Percentiles rank a stretch among this genome's conserved stretches.
These are phyloP conservation scores for Sarocladium oryzae DNA, from an alignment of 2,329 filamentous ascomycete genomes.

Conservation along the genomic window DNA sequence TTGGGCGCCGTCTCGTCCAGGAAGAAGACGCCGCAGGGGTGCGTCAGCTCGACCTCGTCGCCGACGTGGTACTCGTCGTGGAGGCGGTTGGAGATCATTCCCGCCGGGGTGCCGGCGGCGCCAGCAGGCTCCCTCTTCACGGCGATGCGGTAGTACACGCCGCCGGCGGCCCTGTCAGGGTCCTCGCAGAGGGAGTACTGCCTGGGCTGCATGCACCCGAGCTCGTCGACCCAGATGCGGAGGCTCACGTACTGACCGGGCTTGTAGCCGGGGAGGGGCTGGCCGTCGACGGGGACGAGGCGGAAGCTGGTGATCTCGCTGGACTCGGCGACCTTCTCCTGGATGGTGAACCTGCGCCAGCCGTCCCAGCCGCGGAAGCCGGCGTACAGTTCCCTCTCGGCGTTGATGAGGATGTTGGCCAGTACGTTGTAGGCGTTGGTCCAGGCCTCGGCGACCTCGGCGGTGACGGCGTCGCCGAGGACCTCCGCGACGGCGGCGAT, in stretches of 20 bases:
- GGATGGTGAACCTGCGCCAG: constrained; percentile 50
- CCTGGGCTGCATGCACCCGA: constrained; percentile 59
- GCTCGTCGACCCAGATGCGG: constrained; percentile 51
- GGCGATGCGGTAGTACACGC: constrained; percentile 62
- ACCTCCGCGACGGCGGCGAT: constrained; percentile 62
- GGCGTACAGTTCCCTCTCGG: constrained; percentile 57
- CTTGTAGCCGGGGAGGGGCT: constrained; percentile 50
- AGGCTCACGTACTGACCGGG: constrained; percentile 72
- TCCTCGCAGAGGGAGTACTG: constrained; percentile 70
- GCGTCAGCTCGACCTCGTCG: constrained; percentile 47
- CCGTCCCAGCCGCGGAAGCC: constrained; percentile 34
- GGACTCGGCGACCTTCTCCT: constrained; percentile 55
- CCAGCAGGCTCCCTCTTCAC: constrained; percentile 58
- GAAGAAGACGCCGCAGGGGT: constrained; percentile 56
- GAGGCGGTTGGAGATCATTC: constrained; percentile 47
- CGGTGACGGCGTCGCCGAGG: constrained; percentile 60
- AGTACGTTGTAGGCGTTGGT: constrained; percentile 63
- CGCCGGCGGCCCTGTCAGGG: constrained; percentile 32
- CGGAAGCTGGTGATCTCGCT: constrained; percentile 61
- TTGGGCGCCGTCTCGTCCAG: constrained; percentile 40
- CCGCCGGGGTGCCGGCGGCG: constrained; percentile 29
- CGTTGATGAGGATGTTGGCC: constrained; percentile 62
- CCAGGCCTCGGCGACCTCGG: constrained; percentile 65
- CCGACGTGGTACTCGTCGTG: constrained; percentile 42
- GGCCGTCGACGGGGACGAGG: constrained; percentile 54